These are phyloP conservation scores for Ophidiomyces ophidiicola DNA, from an alignment of 2,329 filamentous ascomycete genomes.

Conservation along the genomic window DNA sequence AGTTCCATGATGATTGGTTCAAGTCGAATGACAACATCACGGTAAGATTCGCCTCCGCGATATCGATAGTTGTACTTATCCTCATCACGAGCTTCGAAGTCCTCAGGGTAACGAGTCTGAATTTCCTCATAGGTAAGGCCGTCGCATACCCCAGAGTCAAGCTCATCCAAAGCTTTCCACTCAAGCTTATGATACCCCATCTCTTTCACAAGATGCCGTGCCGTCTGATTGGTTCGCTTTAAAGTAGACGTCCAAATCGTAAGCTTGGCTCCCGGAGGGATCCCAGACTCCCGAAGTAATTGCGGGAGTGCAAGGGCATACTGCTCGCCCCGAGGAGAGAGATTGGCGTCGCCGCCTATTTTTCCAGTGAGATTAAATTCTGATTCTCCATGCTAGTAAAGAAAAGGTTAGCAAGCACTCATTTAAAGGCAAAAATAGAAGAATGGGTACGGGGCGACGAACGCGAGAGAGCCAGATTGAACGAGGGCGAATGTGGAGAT, in stretches of 20 bases:
- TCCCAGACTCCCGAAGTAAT: constrained; percentile 72
- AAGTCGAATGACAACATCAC: constrained; percentile 91
- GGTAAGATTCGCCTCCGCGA: constrained; percentile 86
- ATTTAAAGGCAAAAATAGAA: not conserved
- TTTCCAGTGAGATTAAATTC: constrained; percentile 79
- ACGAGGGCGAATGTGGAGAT: constrained; percentile 89
- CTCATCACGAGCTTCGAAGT: constrained; percentile 88
- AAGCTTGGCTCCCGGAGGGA: constrained; percentile 52
- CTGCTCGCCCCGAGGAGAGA: constrained; percentile 74
- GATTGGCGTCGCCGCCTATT: constrained; percentile 81
- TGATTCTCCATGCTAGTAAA: constrained; percentile 73
- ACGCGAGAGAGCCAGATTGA: constrained; percentile 94
- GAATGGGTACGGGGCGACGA: constrained; percentile 29
- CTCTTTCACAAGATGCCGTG: constrained; percentile 62
- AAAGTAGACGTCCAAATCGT: constrained; percentile 67
- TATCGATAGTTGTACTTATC: constrained; percentile 99
- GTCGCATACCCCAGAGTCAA: constrained; percentile 93
- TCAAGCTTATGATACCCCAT: constrained; percentile 76
- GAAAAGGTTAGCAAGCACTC: constrained; percentile 15
- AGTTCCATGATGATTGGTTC: constrained; percentile 99
- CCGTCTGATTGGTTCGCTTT: constrained; percentile 80
- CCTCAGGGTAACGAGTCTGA: constrained; percentile 77
- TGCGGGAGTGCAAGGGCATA: constrained; percentile 78
- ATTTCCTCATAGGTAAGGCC: constrained; percentile 94
- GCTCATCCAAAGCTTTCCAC: constrained; percentile 96